Percentiles rank a stretch among this genome's conserved stretches.
Conservation (phyloP, 345 rosid species). For the Cardiospermum halicacabum region DNA sequence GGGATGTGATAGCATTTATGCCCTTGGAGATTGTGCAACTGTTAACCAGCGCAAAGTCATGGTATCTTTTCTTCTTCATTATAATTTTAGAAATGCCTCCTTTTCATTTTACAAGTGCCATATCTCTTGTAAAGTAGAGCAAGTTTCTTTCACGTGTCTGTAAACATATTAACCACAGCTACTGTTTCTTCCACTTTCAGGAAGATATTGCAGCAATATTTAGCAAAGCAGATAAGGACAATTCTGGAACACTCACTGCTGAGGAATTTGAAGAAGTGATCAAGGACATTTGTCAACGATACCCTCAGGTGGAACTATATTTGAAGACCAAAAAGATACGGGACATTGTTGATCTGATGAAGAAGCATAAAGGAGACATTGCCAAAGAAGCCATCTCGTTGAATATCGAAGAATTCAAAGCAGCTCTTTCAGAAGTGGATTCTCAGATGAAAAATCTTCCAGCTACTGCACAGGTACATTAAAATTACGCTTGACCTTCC, state of each 20-base stretch:
- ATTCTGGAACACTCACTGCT: slow-evolving; percentile 79
- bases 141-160: background rate
- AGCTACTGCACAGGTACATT: slow-evolving; percentile 87
- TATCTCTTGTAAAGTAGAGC: background rate
- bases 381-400: slow-evolving; percentile 61
- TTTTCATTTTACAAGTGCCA: background rate
- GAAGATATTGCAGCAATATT: slow-evolving; percentile 78
- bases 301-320: slow-evolving; percentile 90
- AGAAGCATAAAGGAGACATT: slow-evolving; percentile 50
- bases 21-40: slow-evolving; percentile 99
- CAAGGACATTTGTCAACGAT: slow-evolving; percentile 72
- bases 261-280: slow-evolving; percentile 78
- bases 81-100: background rate
- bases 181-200: slow-evolving; percentile 30
- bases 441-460: slow-evolving; percentile 88
- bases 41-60: slow-evolving; percentile 94
- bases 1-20: slow-evolving; percentile 59
- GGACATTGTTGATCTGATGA: slow-evolving; percentile 59
- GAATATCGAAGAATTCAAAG: slow-evolving; percentile 75
- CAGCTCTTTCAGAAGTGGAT: slow-evolving; percentile 81
- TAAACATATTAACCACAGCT: slow-evolving; percentile 1
- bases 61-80: slow-evolving; percentile 37
- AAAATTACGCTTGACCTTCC: background rate
- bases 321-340: slow-evolving; percentile 67
- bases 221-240: slow-evolving; percentile 85